Evolutionary conservation across 495 filamentous ascomycete species (phyloP).

Genomic region (Aspergillus homomorphus): DNA sequence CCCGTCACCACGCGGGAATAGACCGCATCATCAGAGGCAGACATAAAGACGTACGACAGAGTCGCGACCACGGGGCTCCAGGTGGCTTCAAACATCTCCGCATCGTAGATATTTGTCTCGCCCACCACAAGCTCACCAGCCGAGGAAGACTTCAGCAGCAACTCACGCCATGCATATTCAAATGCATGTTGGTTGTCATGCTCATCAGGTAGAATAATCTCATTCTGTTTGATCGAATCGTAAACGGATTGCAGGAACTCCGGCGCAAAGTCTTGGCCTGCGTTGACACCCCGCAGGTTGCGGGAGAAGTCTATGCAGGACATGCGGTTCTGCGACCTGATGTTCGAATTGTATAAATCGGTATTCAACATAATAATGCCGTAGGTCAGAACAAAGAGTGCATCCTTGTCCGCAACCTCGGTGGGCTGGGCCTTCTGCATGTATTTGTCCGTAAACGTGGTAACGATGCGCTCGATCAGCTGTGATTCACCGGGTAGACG

Average conservation of each 20-base stretch:
- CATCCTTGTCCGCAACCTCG: constrained; percentile 81
- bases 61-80: constrained; percentile 96
- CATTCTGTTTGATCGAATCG: constrained; percentile 83
- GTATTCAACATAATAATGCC: constrained; percentile 96
- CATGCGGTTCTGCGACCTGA: constrained; percentile 82
- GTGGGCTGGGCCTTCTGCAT: constrained; percentile 67
- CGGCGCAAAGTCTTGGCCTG: constrained; percentile 75
- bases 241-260: constrained; percentile 87
- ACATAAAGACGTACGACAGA: constrained; percentile 97
- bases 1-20: constrained; percentile 90
- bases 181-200: constrained; percentile 95
- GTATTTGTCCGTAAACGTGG: constrained; percentile 82
- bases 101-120: constrained; percentile 91
- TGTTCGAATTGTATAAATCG: constrained; percentile 89
- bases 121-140: constrained; percentile 72
- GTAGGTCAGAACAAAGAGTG: constrained; percentile 88
- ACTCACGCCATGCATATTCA: constrained; percentile 94
- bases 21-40: constrained; percentile 94
- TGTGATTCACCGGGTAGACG: constrained; percentile 88
- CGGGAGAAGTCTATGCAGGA: constrained; percentile 71
- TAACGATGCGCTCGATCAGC: constrained; percentile 91
- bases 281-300: constrained; percentile 88
- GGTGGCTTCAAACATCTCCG: constrained; percentile 94
- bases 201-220: constrained; percentile 96
- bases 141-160: constrained; percentile 79